phyloP scores from a whole-genome alignment of 2,329 filamentous ascomycete species.

The Colletotrichum truncatum region DNA sequence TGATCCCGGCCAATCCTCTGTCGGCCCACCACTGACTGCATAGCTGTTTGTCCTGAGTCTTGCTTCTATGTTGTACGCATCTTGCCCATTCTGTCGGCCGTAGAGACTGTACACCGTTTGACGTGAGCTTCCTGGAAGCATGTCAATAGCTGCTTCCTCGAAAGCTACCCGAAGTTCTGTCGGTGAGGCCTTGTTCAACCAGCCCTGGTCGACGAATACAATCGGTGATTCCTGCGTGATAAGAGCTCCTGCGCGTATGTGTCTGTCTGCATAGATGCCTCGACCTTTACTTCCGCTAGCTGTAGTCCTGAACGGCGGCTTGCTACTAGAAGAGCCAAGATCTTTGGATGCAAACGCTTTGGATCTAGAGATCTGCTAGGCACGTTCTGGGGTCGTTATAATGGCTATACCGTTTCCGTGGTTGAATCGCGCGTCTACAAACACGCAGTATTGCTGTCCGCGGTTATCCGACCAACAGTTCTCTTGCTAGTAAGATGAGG shows the following conservation, averaged over 20 bases:
- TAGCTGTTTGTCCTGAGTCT: neutral
- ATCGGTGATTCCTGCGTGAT: neutral
- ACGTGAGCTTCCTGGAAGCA: neutral
- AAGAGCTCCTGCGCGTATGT: neutral
- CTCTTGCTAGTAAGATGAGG: too few species aligned
- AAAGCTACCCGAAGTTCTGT: neutral
- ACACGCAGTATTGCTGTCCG: neutral
- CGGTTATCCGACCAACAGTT: neutral
- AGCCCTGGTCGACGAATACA: neutral
- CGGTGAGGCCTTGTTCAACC: neutral
- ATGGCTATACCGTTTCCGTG: neutral
- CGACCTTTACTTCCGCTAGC: neutral
- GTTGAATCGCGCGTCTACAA: neutral
- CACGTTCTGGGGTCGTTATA: conserved; percentile 5
- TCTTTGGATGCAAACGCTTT: neutral
- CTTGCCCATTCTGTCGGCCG: accelerated
- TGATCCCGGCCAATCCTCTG: neutral
- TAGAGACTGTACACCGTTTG: neutral
- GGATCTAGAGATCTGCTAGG: neutral
- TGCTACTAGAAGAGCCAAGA: accelerated
- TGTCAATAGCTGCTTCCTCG: neutral
- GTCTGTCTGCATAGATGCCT: neutral
- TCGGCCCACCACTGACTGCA: neutral
- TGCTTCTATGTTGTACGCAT: too few species aligned
- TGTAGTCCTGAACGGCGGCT: neutral